Evolutionary conservation across 140 eudicot species (phyloP).

Genomic region (Bidens hawaiensis): DNA sequence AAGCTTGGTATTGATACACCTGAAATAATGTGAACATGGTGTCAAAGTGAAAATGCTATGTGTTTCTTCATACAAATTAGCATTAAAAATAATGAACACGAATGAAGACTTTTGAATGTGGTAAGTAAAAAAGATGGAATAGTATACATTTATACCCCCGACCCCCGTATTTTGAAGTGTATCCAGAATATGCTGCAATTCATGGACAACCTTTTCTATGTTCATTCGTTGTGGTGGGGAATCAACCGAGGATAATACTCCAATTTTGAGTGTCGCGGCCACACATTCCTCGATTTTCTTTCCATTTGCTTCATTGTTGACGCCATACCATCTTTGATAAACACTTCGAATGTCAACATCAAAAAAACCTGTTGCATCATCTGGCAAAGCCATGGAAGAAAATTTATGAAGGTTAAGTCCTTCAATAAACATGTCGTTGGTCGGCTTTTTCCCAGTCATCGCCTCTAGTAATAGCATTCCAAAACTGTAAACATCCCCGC

Average conservation of each 20-base stretch:
- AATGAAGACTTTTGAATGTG: no score
- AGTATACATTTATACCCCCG: no score
- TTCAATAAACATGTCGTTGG: not conserved
- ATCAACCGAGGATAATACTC: not conserved
- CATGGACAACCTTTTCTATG: not conserved
- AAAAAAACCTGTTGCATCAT: not conserved
- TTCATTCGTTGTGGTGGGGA: not conserved
- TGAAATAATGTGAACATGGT: no score
- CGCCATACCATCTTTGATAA: not conserved
- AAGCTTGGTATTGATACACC: no score
- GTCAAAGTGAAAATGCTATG: no score
- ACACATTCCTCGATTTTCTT: not conserved
- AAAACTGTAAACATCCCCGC: slow-evolving; percentile 25
- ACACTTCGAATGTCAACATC: not conserved
- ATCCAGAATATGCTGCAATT: not conserved
- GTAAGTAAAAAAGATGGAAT: no score
- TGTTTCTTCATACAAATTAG: no score
- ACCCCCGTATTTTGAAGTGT: not conserved
- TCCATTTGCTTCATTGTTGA: not conserved
- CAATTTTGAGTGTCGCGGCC: not conserved
- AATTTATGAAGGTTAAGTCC: slow-evolving; percentile 1
- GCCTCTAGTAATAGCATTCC: slow-evolving; percentile 27
- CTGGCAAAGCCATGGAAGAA: not conserved
- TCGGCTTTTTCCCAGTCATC: slow-evolving; percentile 33
- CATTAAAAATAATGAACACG: no score